These are phyloP conservation scores for Claviceps quebecensis DNA, from an alignment of 2,329 filamentous ascomycete species.

Conservation along the genomic window DNA sequence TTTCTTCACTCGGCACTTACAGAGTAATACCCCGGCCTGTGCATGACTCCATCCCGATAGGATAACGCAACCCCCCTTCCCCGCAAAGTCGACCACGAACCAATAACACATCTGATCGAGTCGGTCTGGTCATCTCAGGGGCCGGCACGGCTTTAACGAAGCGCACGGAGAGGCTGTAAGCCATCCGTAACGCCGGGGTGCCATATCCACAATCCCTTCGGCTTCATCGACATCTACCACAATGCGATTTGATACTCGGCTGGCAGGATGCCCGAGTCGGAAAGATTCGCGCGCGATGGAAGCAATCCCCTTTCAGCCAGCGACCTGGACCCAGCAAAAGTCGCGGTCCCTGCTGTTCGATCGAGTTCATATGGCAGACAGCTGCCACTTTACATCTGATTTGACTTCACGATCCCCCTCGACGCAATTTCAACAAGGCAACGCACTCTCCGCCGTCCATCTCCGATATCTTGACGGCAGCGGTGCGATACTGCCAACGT, in stretches of 20 bases:
- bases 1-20: too few species aligned
- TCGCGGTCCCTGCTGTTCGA: neutral
- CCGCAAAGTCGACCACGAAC: too few species aligned
- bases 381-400: neutral
- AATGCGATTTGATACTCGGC: neutral
- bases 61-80: too few species aligned
- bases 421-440: neutral
- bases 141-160: too few species aligned
- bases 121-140: too few species aligned
- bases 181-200: neutral
- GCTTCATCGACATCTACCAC: neutral
- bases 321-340: too few species aligned
- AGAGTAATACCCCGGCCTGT: too few species aligned
- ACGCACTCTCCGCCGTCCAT: neutral
- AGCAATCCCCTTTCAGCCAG: neutral
- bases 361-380: neutral
- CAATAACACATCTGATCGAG: too few species aligned
- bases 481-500: neutral
- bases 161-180: too few species aligned
- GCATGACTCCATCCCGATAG: too few species aligned
- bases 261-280: neutral
- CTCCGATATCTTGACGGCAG: neutral
- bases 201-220: neutral
- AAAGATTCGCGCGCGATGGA: neutral
- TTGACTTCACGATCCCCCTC: neutral